Conservation (phyloP, 208 protist species). For the Acanthamoeba lenticulata region DNA sequence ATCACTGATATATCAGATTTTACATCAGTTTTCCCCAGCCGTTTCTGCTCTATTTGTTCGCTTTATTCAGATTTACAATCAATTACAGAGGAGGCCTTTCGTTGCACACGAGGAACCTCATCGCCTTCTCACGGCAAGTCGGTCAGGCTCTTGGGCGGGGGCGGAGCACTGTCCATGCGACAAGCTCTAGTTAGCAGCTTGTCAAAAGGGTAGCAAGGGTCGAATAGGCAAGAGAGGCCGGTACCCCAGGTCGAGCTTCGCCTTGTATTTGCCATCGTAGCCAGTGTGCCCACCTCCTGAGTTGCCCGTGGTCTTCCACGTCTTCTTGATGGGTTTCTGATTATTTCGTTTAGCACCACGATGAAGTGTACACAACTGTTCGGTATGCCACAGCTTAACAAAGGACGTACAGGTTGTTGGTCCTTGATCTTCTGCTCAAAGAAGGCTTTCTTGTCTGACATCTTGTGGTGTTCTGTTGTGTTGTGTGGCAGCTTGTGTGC, state of each 20-base stretch:
- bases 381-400: neutral
- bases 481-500: neutral
- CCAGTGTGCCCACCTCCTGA: constrained; percentile 14
- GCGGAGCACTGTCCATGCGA: neutral
- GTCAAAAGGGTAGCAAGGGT: neutral
- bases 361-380: neutral
- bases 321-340: constrained; percentile 62
- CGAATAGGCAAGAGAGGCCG: neutral
- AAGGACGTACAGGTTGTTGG: constrained; percentile 40
- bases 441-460: constrained; percentile 66
- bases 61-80: neutral
- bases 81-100: neutral
- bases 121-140: constrained; percentile 1
- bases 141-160: constrained; percentile 36
- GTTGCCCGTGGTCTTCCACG: constrained; percentile 56
- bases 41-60: neutral
- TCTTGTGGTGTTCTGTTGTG: neutral
- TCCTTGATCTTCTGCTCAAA: constrained; percentile 62
- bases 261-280: constrained; percentile 61
- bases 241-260: constrained; percentile 64
- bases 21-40: neutral
- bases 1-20: neutral
- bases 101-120: neutral
- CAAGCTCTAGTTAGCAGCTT: neutral
- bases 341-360: neutral